Conservation (phyloP, 257 asterid genomes). For the Schizonepeta tenuifolia region DNA sequence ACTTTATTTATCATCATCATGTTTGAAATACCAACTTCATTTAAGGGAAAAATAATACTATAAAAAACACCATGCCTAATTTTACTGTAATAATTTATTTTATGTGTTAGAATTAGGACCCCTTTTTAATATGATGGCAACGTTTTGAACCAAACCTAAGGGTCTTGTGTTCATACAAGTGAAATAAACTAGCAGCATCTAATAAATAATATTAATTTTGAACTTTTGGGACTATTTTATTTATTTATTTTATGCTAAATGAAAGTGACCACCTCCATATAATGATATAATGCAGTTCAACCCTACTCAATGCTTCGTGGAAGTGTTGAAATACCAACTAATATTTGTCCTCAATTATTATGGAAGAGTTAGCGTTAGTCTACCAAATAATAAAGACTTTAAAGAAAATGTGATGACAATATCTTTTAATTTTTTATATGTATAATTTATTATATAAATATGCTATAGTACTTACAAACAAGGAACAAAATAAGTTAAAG, state of each 20-base stretch:
- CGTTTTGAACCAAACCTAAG: neutral
- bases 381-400: neutral
- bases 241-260: too few relatives aligned
- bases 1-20: conserved; percentile 11
- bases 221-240: neutral
- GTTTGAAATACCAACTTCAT: neutral
- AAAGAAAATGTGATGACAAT: neutral
- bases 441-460: too few relatives aligned
- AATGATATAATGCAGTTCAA: too few relatives aligned
- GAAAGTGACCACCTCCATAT: too few relatives aligned
- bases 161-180: conserved; percentile 6
- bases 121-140: conserved; percentile 1
- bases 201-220: neutral
- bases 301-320: neutral
- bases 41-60: neutral
- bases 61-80: neutral
- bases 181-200: neutral
- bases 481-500: too few relatives aligned
- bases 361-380: neutral
- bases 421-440: too few relatives aligned
- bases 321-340: neutral
- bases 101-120: neutral
- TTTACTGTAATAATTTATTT: neutral
- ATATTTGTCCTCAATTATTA: neutral
- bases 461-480: too few relatives aligned